Evolutionary conservation across 2,329 filamentous ascomycete genomes (phyloP).

Genomic region (Claviceps fusiformis): DNA sequence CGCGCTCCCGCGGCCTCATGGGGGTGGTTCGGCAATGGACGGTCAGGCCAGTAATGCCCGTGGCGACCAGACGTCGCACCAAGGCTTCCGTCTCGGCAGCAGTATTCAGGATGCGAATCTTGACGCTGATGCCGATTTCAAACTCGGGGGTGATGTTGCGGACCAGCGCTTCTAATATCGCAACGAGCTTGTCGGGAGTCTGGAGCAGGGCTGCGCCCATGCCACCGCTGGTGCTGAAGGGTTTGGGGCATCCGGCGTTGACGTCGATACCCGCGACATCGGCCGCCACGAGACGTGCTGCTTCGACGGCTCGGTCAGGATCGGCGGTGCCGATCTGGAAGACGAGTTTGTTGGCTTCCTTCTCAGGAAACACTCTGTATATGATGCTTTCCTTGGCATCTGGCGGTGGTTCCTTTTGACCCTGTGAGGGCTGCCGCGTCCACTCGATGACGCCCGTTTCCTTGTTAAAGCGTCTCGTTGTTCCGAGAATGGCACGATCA

Average conservation of each 20-base stretch:
- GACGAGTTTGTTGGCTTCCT: slow-evolving; percentile 62
- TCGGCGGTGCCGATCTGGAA: slow-evolving; percentile 88
- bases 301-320: slow-evolving; percentile 69
- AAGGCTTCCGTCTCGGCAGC: slow-evolving; percentile 62
- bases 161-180: slow-evolving; percentile 75
- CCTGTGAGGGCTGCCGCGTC: slow-evolving; percentile 60
- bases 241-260: slow-evolving; percentile 96
- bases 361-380: slow-evolving; percentile 67
- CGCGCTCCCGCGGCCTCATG: slow-evolving; percentile 82
- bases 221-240: slow-evolving; percentile 82
- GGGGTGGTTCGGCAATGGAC: slow-evolving; percentile 93
- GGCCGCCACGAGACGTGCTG: slow-evolving; percentile 67
- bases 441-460: slow-evolving; percentile 73
- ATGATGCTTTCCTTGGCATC: slow-evolving; percentile 55
- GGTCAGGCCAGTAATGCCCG: slow-evolving; percentile 83
- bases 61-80: slow-evolving; percentile 65
- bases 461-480: slow-evolving; percentile 62
- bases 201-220: slow-evolving; percentile 89
- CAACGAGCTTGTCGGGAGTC: slow-evolving; percentile 69
- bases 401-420: slow-evolving; percentile 40
- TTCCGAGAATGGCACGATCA: slow-evolving; percentile 82
- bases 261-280: slow-evolving; percentile 93
- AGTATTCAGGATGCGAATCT: slow-evolving; percentile 78
- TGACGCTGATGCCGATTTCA: slow-evolving; percentile 89
- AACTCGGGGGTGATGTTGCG: slow-evolving; percentile 61